Conservation (phyloP, 2,329 filamentous ascomycete species). For the Immersiporthe knoxdaviesiana region DNA sequence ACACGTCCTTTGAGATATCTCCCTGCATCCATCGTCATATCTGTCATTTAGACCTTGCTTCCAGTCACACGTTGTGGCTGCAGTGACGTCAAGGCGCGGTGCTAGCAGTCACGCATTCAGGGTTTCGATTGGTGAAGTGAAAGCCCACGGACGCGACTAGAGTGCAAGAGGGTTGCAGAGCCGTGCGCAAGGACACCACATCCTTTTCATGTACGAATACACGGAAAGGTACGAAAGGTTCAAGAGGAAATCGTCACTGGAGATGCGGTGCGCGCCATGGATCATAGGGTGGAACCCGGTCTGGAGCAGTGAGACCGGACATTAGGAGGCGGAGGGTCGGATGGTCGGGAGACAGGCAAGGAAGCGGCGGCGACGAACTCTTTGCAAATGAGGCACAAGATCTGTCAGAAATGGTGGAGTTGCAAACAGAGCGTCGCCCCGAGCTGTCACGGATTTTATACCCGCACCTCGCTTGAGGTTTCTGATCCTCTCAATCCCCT, state of each 20-base stretch:
- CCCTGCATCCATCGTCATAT: not conserved
- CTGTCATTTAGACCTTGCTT: not conserved
- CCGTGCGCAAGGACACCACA: too few species aligned
- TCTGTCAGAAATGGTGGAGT: not conserved
- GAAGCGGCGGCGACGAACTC: not conserved
- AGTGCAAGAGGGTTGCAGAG: not conserved
- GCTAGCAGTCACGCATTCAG: not conserved
- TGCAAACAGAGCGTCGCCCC: not conserved
- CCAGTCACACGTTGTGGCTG: not conserved
- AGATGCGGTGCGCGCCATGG: not conserved
- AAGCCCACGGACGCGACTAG: not conserved
- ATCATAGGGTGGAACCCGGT: not conserved
- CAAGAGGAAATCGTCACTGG: too few species aligned
- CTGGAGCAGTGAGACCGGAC: not conserved
- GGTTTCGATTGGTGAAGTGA: conserved; percentile 4
- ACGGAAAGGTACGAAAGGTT: not conserved
- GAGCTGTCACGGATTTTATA: not conserved
- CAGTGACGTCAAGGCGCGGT: conserved; percentile 10
- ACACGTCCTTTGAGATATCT: not conserved
- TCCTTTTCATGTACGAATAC: not conserved
- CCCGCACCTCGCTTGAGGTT: not conserved
- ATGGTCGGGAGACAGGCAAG: not conserved
- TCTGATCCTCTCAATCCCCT: not conserved
- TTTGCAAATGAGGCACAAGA: not conserved
- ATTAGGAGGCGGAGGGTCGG: conserved; percentile 8